Base-by-base conservation (phyloP, 352 stramenopile species). In the Pythium aquatile region DNA sequence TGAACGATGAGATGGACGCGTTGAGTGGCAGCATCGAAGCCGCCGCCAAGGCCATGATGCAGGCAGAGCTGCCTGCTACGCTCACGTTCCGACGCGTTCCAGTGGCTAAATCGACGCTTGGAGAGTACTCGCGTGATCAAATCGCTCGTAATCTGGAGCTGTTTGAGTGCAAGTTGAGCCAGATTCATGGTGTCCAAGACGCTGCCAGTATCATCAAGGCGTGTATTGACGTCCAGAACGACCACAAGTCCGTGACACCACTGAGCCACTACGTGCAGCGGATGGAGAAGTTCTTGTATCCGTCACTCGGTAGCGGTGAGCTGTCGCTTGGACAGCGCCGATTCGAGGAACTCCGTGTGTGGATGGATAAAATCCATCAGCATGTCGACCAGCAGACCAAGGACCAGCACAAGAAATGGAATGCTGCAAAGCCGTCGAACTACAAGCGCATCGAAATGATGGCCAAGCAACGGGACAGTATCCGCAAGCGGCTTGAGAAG, bases 371-470 rank as follows among this genome's bases (percentile, higher is more conserved):
- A 26, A 61, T 88, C 46, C 78, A 88, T 33, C 68, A 73, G 33
- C 70, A 75, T 17, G 63, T 84, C 28, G 75, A 87, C 3, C 30
- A 68, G 47, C 68, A 79, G 2, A 68, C 70, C 16, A 87, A 88
- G 39, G 76, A 77, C 8, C 65, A 79, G 16, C 24, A 76, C 7
- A 78, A 82, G 44, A 69, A 72, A 48, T 92, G 79, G 78, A 85
- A 76, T 49, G 70, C 78, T 0, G 71, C 70, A 24, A 92, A 91
- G 67, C 65, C 62, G 49, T 79, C 78, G 0, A 82, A 87, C 35
- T 75, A 74, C 59, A 86, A 85, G 48, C 78, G 83, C 11, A 87
- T 92, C 55, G 83, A 90, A n/a, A 74, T 89, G 48, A 59, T 92
- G 29, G 66, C 59, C 24, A 75, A 81, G 52, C 83, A 92, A 47